These are phyloP conservation scores for Dovyalis caffra DNA, from an alignment of 345 rosid genomes.

Conservation along the genomic window DNA sequence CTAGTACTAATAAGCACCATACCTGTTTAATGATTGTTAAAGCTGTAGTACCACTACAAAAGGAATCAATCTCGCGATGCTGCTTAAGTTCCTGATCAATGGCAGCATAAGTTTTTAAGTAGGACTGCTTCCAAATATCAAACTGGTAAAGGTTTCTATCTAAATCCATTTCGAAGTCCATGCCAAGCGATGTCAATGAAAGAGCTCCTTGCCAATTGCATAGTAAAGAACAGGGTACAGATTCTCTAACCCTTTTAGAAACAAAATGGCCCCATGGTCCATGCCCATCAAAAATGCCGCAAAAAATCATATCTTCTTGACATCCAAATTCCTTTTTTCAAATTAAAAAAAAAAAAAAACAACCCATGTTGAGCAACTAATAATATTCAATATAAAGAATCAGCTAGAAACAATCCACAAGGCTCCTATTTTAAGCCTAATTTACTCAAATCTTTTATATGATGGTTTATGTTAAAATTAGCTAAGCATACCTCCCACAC, in stretches of 20 bases:
- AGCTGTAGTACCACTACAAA: conserved; percentile 73
- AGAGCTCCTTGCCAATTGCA: conserved; percentile 77
- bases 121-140: conserved; percentile 74
- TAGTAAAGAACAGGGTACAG: conserved; percentile 57
- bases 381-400: background rate
- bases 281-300: conserved; percentile 94
- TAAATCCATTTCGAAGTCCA: conserved; percentile 26
- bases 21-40: conserved; percentile 80
- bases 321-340: conserved; percentile 78
- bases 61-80: conserved; percentile 57
- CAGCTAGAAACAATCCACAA: too few species aligned
- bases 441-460: too few species aligned
- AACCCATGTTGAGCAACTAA: background rate
- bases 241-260: conserved; percentile 55
- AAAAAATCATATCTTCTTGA: conserved; percentile 78
- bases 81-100: conserved; percentile 73
- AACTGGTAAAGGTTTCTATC: conserved; percentile 32
- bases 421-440: too few species aligned
- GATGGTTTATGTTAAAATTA: too few species aligned
- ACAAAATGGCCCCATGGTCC: conserved; percentile 92
- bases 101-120: conserved; percentile 62
- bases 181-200: conserved; percentile 34
- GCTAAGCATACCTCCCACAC: conserved; percentile 71
- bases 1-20: background rate
- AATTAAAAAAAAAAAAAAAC: background rate